Conservation (phyloP, 2,329 filamentous ascomycete genomes). For the Botrytis cinerea region DNA sequence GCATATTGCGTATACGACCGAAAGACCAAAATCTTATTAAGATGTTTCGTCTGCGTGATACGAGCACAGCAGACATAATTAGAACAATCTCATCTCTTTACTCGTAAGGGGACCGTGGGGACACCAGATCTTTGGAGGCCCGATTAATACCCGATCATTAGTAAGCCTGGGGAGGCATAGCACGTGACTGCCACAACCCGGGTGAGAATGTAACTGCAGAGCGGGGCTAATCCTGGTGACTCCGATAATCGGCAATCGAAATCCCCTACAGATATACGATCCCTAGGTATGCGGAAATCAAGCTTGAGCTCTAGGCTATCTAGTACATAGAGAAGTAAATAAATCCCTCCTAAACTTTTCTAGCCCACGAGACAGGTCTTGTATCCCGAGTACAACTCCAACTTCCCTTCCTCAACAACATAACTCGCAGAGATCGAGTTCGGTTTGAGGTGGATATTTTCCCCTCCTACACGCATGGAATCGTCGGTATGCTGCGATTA, state of each 20-base stretch:
- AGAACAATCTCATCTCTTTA: constrained; percentile 5
- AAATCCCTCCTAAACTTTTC: background rate
- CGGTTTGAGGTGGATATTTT: constrained; percentile 11
- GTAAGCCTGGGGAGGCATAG: background rate
- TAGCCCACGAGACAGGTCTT: constrained; percentile 4
- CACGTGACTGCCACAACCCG: background rate
- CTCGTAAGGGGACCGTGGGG: background rate
- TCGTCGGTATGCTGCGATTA: constrained; percentile 42
- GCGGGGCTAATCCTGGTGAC: constrained; percentile 11
- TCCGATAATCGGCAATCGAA: background rate
- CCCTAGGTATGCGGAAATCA: background rate
- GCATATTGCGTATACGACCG: background rate
- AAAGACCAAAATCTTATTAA: background rate
- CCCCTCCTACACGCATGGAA: constrained; percentile 37
- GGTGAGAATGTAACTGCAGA: background rate
- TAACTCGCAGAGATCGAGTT: constrained; percentile 16
- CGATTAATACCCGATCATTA: constrained; percentile 4
- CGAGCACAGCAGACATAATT: background rate
- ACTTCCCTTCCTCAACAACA: background rate
- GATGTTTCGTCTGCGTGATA: background rate
- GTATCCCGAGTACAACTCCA: constrained; percentile 5
- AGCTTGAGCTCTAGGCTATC: background rate
- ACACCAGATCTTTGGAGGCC: background rate
- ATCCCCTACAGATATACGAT: background rate
- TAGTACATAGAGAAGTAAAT: background rate